Base-by-base conservation (phyloP, 148 eudicot species). In the Beta vulgaris region DNA sequence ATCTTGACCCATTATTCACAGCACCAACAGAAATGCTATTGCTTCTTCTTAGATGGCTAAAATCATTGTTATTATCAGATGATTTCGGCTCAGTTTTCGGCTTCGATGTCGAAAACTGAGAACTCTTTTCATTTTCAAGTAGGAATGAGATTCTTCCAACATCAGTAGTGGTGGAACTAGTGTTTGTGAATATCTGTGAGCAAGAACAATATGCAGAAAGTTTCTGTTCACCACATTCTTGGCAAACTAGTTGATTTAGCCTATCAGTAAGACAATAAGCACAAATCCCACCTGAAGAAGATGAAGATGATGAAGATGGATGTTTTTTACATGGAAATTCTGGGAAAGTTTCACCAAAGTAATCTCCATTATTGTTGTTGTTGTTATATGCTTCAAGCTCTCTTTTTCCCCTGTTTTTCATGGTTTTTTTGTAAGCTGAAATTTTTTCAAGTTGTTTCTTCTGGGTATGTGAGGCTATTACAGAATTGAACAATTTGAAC, bases 141-240 rank as follows among this genome's bases (percentile, higher is more conserved):
- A 91, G 69, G 68, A 91, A 94, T 1, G 98, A 94, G 58, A 94
- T 84, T 53, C 96, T 87, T 13, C 89, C 96, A 29, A 85, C 92
- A 71, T 85, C 80, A 40, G 86, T 87, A 23, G 63, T 73, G 15
- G 75, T 49, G 36, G 57, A 1, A 51, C 12, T 51, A 21, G 25
- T 21, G 9, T 19, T 51, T 19, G 10, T 43, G 60, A 76, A n/a
- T n/a, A n/a, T 59, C 21, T 81, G 87, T 46, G 93, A 84, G 78
- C 97, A 90, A 7, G 57, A 51, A 51, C 57, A 51, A n/a, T 51
- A 51, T 2, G 86, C 42, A 3, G 91, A 89, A 42, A 85, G 78
- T 13, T 88, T 77, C 31, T 84, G 93, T 44, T 94, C 96, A 0
- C 97, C 97, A 44, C 98, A 94, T 48, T 85, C 87, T 26, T 93